A percentile compares a stretch with the other conserved stretches of the same genome.
These are phyloP conservation scores for Balakata baccata DNA, from an alignment of 345 rosid genomes.

Conservation along the genomic window DNA sequence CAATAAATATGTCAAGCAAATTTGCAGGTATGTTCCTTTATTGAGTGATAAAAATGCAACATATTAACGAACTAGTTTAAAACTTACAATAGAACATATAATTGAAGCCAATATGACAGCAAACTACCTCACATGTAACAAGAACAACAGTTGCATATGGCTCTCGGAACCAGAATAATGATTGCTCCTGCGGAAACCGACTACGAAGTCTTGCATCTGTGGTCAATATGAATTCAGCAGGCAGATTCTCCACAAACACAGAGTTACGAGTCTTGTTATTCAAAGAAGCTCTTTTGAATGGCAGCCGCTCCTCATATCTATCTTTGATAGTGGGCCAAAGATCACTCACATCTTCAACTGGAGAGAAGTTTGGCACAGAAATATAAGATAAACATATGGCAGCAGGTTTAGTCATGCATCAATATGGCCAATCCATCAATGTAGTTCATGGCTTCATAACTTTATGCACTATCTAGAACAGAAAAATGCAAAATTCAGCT, in stretches of 20 bases:
- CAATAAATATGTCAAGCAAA: neutral
- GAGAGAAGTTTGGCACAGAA: neutral
- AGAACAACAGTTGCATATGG: conserved; percentile 89
- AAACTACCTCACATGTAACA: conserved; percentile 87
- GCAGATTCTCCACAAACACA: conserved; percentile 71
- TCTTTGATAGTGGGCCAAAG: conserved; percentile 82
- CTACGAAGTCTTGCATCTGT: conserved; percentile 92
- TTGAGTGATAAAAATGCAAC: neutral
- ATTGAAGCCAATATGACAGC: neutral
- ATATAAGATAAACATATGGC: neutral
- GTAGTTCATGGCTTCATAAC: neutral
- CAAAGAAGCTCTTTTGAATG: conserved; percentile 63
- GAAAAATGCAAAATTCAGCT: neutral
- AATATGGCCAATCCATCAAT: neutral
- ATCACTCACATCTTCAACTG: conserved; percentile 96
- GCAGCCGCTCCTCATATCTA: conserved; percentile 64
- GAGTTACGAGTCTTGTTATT: conserved; percentile 89
- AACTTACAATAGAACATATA: neutral
- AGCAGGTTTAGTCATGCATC: neutral
- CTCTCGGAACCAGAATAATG: conserved; percentile 81
- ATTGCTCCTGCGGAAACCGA: conserved; percentile 85
- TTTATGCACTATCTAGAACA: neutral
- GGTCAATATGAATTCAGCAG: conserved; percentile 77
- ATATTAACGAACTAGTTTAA: neutral
- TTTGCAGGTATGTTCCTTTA: neutral